phyloP scores from a whole-genome alignment of 768 basidiomycete species.

The Leccinum variicolor region DNA sequence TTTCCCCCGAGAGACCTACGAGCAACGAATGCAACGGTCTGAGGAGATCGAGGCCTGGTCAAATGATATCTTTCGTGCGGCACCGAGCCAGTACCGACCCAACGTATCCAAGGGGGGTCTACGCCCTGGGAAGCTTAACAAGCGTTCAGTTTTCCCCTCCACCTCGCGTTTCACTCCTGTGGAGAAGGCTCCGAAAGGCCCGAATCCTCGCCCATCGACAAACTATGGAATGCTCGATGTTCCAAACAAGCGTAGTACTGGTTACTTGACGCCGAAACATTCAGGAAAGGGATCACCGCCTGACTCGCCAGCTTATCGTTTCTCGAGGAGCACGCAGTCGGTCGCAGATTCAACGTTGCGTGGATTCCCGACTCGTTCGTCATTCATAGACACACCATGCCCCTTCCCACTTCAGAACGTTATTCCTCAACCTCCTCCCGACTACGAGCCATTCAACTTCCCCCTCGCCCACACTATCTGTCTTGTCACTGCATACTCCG shows the following conservation, averaged over 20 bases:
- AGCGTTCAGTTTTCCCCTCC: constrained; percentile 62
- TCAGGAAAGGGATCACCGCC: constrained; percentile 61
- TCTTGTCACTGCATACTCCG: constrained; percentile 97
- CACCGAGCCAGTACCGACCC: constrained; percentile 87
- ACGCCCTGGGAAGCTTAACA: constrained; percentile 45
- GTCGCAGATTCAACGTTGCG: constrained; percentile 45
- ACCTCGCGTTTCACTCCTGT: constrained; percentile 73
- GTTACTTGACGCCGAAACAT: constrained; percentile 41
- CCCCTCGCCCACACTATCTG: constrained; percentile 92
- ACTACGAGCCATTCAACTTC: constrained; percentile 95
- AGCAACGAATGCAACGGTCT: constrained; percentile 85
- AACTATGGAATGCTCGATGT: constrained; percentile 66
- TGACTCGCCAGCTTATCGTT: constrained; percentile 64
- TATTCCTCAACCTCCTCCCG: constrained; percentile 87
- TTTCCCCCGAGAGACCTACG: constrained; percentile 90
- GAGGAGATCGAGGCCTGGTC: constrained; percentile 96
- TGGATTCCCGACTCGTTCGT: constrained; percentile 38
- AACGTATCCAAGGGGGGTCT: constrained; percentile 78
- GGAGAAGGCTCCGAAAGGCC: constrained; percentile 54
- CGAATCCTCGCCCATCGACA: constrained; percentile 54
- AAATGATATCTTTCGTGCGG: constrained; percentile 90
- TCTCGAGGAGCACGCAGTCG: constrained; percentile 82
- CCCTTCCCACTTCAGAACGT: constrained; percentile 92
- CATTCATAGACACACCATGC: constrained; percentile 67
- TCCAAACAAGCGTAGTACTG: constrained; percentile 58